A percentile compares a stretch with the other conserved stretches of the same genome.
Conservation (phyloP, 2,329 filamentous ascomycete species). For the Aspergillaceae sp. region DNA sequence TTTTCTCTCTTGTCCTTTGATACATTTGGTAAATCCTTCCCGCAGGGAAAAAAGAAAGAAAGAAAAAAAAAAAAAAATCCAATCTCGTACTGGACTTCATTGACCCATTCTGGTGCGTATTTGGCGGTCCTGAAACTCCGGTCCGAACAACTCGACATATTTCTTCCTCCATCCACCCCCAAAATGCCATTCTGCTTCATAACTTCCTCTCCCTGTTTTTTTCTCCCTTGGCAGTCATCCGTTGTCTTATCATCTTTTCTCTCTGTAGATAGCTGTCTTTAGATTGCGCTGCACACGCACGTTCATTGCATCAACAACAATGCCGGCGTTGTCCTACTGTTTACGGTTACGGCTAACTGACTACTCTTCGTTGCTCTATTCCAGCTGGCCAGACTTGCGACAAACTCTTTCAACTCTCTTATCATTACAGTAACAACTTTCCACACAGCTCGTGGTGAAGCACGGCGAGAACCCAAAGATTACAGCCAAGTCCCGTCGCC, state of each 20-base stretch:
- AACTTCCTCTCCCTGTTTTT: not conserved
- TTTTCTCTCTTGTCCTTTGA: not conserved
- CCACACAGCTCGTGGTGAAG: too few species aligned
- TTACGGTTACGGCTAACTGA: not conserved
- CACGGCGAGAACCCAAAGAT: too few species aligned
- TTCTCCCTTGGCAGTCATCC: not conserved
- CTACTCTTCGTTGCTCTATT: not conserved
- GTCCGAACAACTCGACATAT: slow-evolving; percentile 1
- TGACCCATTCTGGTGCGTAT: not conserved
- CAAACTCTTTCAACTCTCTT: too few species aligned
- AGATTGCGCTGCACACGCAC: slow-evolving; percentile 11
- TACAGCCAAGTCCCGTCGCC: too few species aligned
- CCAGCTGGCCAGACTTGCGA: not conserved
- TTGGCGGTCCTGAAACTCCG: not conserved
- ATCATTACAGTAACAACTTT: too few species aligned
- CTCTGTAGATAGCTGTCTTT: not conserved
- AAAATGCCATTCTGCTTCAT: not conserved
- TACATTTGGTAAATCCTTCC: too few species aligned
- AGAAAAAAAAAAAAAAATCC: not conserved
- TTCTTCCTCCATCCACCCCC: slow-evolving; percentile 1
- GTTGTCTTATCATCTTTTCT: too few species aligned
- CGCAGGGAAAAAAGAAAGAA: too few species aligned
- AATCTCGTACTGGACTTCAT: not conserved
- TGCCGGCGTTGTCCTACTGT: not conserved
- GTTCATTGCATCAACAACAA: slow-evolving; percentile 8